A percentile compares a stretch with the other conserved stretches of the same genome.
Conservation (phyloP, 2,329 filamentous ascomycete genomes). For the Fusarium dlaminii region DNA sequence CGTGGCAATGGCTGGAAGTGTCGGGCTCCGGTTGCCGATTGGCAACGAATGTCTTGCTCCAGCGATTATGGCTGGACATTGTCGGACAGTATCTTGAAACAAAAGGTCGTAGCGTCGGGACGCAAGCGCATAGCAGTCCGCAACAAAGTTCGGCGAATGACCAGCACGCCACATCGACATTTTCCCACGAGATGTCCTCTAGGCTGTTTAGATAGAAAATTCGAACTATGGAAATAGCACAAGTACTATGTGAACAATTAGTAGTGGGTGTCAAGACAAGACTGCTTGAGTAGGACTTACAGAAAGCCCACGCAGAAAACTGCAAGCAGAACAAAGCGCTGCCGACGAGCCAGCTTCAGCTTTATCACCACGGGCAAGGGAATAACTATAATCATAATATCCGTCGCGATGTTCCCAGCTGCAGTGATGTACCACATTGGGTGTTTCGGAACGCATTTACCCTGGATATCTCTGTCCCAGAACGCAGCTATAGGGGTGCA, state of each 20-base stretch:
- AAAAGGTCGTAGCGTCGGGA: background rate
- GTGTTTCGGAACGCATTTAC: background rate
- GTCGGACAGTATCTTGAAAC: background rate
- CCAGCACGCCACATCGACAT: background rate
- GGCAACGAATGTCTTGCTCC: background rate
- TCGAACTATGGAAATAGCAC: background rate
- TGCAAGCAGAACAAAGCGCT: background rate
- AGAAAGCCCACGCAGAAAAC: background rate
- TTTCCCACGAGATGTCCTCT: background rate
- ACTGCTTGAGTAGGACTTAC: background rate
- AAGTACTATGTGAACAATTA: background rate
- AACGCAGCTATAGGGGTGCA: background rate
- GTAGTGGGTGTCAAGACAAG: fast-evolving
- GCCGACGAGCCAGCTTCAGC: background rate
- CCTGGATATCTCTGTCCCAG: fast-evolving
- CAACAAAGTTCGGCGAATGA: background rate
- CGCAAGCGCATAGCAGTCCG: background rate
- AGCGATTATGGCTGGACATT: background rate
- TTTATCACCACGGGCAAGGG: background rate
- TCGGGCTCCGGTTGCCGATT: fast-evolving
- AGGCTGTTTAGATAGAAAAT: fast-evolving
- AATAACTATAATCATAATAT: background rate
- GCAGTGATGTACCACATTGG: background rate
- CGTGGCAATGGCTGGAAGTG: background rate
- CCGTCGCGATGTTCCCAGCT: background rate